Conservation (phyloP, 495 filamentous ascomycete genomes). For the Penicillium mononematosum region DNA sequence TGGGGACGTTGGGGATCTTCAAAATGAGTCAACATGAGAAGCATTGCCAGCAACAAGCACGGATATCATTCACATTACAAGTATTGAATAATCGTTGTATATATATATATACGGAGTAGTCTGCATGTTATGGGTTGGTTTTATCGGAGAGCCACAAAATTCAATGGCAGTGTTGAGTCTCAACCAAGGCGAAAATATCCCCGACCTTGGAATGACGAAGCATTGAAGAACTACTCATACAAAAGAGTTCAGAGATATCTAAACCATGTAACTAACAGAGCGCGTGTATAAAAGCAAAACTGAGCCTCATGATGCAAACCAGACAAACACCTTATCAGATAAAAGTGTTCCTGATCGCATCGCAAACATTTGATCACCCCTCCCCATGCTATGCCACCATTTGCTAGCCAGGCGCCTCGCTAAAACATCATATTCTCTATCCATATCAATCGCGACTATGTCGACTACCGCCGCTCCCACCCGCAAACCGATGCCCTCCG, state of each 20-base stretch:
- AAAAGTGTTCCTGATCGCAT: constrained; percentile 21
- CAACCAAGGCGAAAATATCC: neutral
- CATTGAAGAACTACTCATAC: neutral
- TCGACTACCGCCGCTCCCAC: constrained; percentile 30
- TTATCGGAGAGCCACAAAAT: neutral
- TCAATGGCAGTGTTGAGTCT: neutral
- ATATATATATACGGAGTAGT: neutral
- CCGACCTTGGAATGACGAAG: neutral
- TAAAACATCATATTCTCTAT: constrained; percentile 3
- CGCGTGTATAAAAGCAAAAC: neutral
- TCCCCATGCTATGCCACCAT: constrained; percentile 24
- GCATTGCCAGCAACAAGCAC: neutral
- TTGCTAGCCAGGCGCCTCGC: constrained; percentile 10
- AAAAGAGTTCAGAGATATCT: neutral
- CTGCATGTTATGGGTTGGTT: neutral
- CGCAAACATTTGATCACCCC: constrained; percentile 11
- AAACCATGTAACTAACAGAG: neutral
- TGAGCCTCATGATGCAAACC: constrained; percentile 23
- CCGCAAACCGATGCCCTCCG: constrained; percentile 60
- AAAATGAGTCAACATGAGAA: neutral
- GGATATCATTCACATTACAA: neutral
- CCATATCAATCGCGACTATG: constrained; percentile 32
- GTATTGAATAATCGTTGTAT: neutral
- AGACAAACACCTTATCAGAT: constrained; percentile 30
- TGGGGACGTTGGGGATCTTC: neutral